Conservation (phyloP, 371 early-diverging fungal species). For the Lichtheimia hyalospora region DNA sequence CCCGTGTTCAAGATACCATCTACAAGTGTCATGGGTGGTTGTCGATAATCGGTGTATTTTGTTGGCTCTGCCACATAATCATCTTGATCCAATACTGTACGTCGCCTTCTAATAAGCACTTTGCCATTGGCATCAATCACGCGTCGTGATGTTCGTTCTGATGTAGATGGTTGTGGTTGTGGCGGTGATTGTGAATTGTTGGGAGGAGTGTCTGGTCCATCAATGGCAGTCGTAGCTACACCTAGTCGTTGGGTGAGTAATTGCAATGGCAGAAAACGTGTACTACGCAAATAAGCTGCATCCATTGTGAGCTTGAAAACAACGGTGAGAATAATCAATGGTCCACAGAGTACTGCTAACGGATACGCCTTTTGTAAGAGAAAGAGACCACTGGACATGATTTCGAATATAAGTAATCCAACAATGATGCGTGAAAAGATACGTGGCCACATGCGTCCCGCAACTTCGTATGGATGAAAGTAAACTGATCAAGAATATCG, state of each 20-base stretch:
- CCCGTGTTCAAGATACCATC: constrained; percentile 75
- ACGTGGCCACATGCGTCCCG: constrained; percentile 75
- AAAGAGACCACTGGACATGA: constrained; percentile 76
- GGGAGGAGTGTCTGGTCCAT: background rate
- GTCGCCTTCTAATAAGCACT: constrained; percentile 20
- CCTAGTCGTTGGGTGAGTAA: constrained; percentile 45
- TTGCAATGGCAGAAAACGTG: constrained; percentile 50
- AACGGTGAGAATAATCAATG: constrained; percentile 52
- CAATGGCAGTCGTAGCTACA: constrained; percentile 20
- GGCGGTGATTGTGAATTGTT: background rate
- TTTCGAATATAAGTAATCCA: constrained; percentile 76
- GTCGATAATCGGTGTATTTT: constrained; percentile 60
- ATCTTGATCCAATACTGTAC: constrained; percentile 63
- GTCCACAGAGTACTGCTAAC: constrained; percentile 44
- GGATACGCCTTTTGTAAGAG: constrained; percentile 58
- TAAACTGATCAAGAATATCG: constrained; percentile 44
- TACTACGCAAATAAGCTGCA: constrained; percentile 53
- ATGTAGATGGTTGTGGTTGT: constrained; percentile 11
- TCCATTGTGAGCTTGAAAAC: constrained; percentile 59
- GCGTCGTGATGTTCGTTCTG: background rate
- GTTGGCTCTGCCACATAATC: constrained; percentile 67
- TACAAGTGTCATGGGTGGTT: constrained; percentile 76
- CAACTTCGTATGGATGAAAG: constrained; percentile 79
- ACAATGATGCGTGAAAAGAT: constrained; percentile 71
- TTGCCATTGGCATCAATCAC: background rate